Percentiles rank a stretch among this genome's conserved stretches.
phyloP scores from a whole-genome alignment of 257 asterid genomes.

The Ehretia macrophylla region DNA sequence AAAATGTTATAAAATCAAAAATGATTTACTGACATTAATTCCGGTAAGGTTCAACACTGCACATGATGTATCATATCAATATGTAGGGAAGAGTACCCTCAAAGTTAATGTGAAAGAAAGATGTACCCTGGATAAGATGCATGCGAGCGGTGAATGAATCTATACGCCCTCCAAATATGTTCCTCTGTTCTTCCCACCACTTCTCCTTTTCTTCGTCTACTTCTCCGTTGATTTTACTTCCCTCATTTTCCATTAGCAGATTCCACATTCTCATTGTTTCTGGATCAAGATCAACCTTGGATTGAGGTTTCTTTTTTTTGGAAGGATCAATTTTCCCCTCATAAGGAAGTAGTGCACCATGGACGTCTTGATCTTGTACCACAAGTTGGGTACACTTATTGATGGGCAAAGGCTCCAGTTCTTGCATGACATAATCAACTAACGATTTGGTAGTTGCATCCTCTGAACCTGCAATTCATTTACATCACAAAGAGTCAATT shows the following conservation, averaged over 20 bases:
- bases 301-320: conserved; percentile 14
- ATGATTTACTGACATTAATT: too few species aligned
- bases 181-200: conserved; percentile 25
- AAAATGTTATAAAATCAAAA: too few species aligned
- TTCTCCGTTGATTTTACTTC: conserved; percentile 16
- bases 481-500: background rate
- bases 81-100: background rate
- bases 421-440: conserved; percentile 12
- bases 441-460: background rate
- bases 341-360: conserved; percentile 17
- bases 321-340: conserved; percentile 4
- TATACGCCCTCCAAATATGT: conserved; percentile 14
- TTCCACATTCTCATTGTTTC: conserved; percentile 32
- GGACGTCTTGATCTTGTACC: conserved; percentile 10
- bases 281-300: conserved; percentile 38
- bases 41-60: too few species aligned
- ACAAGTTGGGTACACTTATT: conserved; percentile 22
- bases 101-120: background rate
- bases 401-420: conserved; percentile 16
- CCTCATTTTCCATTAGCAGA: conserved; percentile 19
- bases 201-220: conserved; percentile 19
- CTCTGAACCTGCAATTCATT: background rate
- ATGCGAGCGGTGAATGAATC: conserved; percentile 26
- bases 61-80: background rate
- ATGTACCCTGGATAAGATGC: conserved; percentile 42